phyloP scores from a whole-genome alignment of 495 filamentous ascomycete species.

The Penicillium salamii region DNA sequence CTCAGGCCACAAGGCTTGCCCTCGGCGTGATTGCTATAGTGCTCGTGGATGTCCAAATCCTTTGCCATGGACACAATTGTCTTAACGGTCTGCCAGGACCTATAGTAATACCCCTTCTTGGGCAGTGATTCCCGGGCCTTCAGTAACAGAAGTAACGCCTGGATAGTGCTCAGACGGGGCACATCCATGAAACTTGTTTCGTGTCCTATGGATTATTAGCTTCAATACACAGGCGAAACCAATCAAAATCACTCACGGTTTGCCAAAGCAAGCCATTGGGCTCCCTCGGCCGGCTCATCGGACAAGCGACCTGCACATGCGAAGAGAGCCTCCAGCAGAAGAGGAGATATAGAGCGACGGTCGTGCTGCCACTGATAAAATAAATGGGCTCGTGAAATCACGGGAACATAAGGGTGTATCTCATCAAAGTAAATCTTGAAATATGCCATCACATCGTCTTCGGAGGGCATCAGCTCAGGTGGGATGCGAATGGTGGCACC shows the following conservation, averaged over 20 bases:
- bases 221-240: no score
- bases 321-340: conserved; percentile 94
- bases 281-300: conserved; percentile 77
- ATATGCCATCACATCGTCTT: conserved; percentile 77
- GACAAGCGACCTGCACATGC: conserved; percentile 83
- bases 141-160: conserved; percentile 81
- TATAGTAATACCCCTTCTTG: conserved; percentile 92
- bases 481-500: conserved; percentile 84
- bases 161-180: conserved; percentile 87
- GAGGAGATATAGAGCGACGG: conserved; percentile 80
- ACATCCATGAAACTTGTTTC: conserved; percentile 96
- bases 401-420: conserved; percentile 95
- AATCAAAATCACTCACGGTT: conserved; percentile 59
- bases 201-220: conserved; percentile 61
- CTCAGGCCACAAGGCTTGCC: conserved; percentile 66
- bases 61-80: conserved; percentile 90
- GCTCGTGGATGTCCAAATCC: conserved; percentile 88
- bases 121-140: conserved; percentile 91
- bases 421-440: conserved; percentile 92
- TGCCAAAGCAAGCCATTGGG: conserved; percentile 92
- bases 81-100: conserved; percentile 97
- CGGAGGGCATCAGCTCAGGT: conserved; percentile 88
- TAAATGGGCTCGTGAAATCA: conserved; percentile 78
- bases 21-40: conserved; percentile 71
- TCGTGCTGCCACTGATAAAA: conserved; percentile 92